Base-by-base conservation (phyloP, 2,329 filamentous ascomycete genomes). In the Conoideocrella luteorostrata region DNA sequence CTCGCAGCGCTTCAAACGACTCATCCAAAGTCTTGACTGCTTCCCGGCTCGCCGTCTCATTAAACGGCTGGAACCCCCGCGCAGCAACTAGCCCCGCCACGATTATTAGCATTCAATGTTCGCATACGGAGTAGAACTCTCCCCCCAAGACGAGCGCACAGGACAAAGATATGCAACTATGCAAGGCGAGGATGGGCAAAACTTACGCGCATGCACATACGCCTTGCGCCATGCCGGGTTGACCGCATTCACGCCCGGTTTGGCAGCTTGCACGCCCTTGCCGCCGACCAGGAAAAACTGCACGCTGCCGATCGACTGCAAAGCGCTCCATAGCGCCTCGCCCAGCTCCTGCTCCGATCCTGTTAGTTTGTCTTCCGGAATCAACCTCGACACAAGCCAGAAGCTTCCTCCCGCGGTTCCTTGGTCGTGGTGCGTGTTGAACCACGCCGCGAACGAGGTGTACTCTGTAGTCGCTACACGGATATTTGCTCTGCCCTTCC, bases 221-320 rank as follows among this genome's bases (percentile, higher is more conserved):
- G 70, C 62, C 11, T 51, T 67, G 13, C 76, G 63, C 74, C 74
- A 81, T 0, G 71, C 71, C 0, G 74, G 74, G 29, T 70, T 68
- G 3, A 74, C 65, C 0, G 72, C 60, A 23, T 72, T 70, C 0
- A 70, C 70, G 0, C 71, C 55, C 0, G 70, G 68, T 24, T 58
- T 55, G 2, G 69, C 71, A 33, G 74, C 52, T 0, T 61, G 56
- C 1, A 73, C 64, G 1, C 68, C 72, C 26, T 66, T 65, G 0
- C 72, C 71, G 2, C 63, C 59, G 0, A 77, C 66, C 3, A 74
- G 48, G 43, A 62, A 68, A 0, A 61, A 60, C 61, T 56, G n/a
- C n/a, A 66, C 51, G 0, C 46, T 42, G 1, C 58, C 60, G 0
- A 30, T 45, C 3, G 62, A 52, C 1, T 55, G 51, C 0, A 61